Percentiles rank a stretch among this genome's conserved stretches.
Conservation (phyloP, 106 monocot genomes). For the Apostasia ramifera region DNA sequence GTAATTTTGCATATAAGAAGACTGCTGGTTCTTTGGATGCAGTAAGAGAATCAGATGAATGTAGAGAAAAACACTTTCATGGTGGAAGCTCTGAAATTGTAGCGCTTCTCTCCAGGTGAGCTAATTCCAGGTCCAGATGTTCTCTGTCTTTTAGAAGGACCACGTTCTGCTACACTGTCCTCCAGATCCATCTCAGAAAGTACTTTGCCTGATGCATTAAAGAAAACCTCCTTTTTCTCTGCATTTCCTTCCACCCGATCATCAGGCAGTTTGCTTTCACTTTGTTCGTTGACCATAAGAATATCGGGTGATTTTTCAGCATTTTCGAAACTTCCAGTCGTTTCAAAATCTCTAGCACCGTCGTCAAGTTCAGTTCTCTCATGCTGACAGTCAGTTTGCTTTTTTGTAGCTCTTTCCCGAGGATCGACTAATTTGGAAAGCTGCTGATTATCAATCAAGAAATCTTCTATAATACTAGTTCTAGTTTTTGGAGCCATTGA, state of each 20-base stretch:
- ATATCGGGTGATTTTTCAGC: conserved; percentile 1
- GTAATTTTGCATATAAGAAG: too few relatives aligned
- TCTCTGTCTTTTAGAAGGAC: conserved; percentile 8
- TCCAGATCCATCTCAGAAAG: background rate
- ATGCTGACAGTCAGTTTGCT: background rate
- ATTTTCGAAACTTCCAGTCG: background rate
- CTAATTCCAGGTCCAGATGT: background rate
- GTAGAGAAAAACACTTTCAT: conserved; percentile 2
- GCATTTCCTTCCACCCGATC: background rate
- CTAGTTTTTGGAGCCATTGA: too few relatives aligned
- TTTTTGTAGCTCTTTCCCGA: background rate
- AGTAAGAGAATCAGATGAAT: too few relatives aligned
- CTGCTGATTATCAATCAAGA: background rate
- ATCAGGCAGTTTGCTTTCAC: background rate
- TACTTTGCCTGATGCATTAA: background rate
- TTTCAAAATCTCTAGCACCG: background rate
- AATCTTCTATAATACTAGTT: background rate
- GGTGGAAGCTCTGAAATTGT: conserved; percentile 6
- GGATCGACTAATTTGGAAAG: background rate
- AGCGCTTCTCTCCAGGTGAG: background rate
- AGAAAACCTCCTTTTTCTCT: background rate
- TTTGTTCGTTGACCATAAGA: background rate
- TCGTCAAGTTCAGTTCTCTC: background rate
- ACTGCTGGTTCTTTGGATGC: too few relatives aligned
- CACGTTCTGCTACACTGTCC: background rate